phyloP scores from a whole-genome alignment of 2,329 filamentous ascomycete genomes.

The Aspergillus clavatus region DNA sequence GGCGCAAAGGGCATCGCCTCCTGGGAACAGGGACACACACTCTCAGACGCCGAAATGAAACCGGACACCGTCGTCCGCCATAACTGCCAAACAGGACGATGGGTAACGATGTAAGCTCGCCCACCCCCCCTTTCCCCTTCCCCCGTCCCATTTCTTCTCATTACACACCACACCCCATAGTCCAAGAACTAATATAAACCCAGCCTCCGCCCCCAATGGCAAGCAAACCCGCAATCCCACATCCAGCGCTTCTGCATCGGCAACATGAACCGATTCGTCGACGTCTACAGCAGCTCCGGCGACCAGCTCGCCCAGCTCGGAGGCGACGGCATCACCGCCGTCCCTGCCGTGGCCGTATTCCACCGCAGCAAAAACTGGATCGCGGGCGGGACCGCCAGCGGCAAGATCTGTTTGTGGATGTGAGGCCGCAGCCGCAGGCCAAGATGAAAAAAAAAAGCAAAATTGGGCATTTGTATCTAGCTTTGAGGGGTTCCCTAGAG shows the following conservation, averaged over 20 bases:
- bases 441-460: background rate
- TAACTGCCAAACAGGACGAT: slow-evolving; percentile 93
- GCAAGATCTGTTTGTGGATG: slow-evolving; percentile 89
- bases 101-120: slow-evolving; percentile 73
- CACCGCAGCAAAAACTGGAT: slow-evolving; percentile 89
- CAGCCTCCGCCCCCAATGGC: slow-evolving; percentile 82
- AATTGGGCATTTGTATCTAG: too few relatives aligned
- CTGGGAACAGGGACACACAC: slow-evolving; percentile 56
- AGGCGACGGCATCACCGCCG: slow-evolving; percentile 86
- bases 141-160: too few relatives aligned
- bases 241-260: slow-evolving; percentile 87
- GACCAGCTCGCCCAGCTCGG: slow-evolving; percentile 85
- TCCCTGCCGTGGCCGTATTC: slow-evolving; percentile 87
- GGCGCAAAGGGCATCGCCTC: slow-evolving; percentile 49
- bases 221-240: slow-evolving; percentile 68
- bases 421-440: slow-evolving; percentile 36
- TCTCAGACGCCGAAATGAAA: slow-evolving; percentile 60
- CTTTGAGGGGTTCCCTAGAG: too few relatives aligned
- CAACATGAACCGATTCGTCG: slow-evolving; percentile 97
- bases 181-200: background rate
- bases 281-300: slow-evolving; percentile 77
- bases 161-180: background rate
- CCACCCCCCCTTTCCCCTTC: slow-evolving; percentile 3
- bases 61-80: slow-evolving; percentile 68
- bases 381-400: slow-evolving; percentile 82